These are phyloP conservation scores for Penicillium sp. DNA, from an alignment of 2,329 filamentous ascomycete genomes.

Conservation along the genomic window DNA sequence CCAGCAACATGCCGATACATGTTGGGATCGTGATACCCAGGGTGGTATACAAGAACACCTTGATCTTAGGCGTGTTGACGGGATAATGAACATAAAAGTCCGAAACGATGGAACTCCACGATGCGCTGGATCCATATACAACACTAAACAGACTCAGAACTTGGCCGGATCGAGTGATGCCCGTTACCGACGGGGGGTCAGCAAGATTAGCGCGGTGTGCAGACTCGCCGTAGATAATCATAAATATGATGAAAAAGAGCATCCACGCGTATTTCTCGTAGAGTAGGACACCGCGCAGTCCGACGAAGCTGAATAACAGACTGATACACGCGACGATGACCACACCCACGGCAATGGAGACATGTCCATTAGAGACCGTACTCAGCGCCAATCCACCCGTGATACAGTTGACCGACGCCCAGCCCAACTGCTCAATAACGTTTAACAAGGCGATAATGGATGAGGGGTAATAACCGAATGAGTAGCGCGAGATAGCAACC, in stretches of 20 bases:
- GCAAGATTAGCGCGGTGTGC: slow-evolving; percentile 47
- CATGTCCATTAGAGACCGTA: slow-evolving; percentile 37
- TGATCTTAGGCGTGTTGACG: slow-evolving; percentile 23
- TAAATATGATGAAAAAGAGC: slow-evolving; percentile 42
- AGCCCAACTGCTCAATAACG: slow-evolving; percentile 37
- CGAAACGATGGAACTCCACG: slow-evolving; percentile 29
- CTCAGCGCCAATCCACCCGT: slow-evolving; percentile 37
- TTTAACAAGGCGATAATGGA: slow-evolving; percentile 53
- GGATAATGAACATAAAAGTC: slow-evolving; percentile 34
- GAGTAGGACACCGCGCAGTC: slow-evolving; percentile 31
- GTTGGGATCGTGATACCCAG: slow-evolving; percentile 29
- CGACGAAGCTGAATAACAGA: slow-evolving; percentile 33
- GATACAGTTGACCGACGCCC: slow-evolving; percentile 36
- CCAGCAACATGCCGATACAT: slow-evolving; percentile 26
- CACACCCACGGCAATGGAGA: slow-evolving; percentile 34
- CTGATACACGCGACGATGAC: slow-evolving; percentile 35
- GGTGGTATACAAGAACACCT: slow-evolving; percentile 28
- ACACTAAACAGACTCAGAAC: slow-evolving; percentile 48
- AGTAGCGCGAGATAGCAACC: slow-evolving; percentile 56
- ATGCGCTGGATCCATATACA: slow-evolving; percentile 28
- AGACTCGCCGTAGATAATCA: slow-evolving; percentile 55
- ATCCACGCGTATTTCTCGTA: slow-evolving; percentile 40
- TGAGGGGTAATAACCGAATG: slow-evolving; percentile 57
- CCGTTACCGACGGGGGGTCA: slow-evolving; percentile 40
- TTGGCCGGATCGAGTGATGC: slow-evolving; percentile 30